Base-by-base conservation (phyloP, 345 rosid species). In the Adansonia digitata region DNA sequence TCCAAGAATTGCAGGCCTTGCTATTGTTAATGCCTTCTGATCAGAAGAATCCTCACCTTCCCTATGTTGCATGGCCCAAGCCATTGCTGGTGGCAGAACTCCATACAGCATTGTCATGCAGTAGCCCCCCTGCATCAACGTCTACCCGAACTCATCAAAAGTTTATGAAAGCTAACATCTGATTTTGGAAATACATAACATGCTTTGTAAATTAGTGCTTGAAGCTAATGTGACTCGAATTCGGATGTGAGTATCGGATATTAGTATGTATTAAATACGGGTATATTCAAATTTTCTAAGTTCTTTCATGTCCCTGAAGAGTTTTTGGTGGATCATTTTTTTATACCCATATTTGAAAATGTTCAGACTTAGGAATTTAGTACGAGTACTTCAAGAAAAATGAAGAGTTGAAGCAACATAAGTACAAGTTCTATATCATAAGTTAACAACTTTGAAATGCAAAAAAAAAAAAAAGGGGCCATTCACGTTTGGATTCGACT, bases 81-180 rank as follows among this genome's bases (percentile, higher is more conserved):
- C 90, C 94, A 90, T 90, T 13, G 86, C 88, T 7, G 92, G 89
- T n/a, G 90, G 91, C 14, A 90, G 90, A 75, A 90, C 80, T 72
- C 90, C 94, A 73, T 85, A 86, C 56, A 88, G 81, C 85, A 86
- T 68, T 1, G 88, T 86, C 94, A 90, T 88, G 43, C 94, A 84
- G 74, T 90, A 88, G 17, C 94, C 92, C 27, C 91, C 94, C 94
- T 86, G 78, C 71, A 53, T 34, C 72, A 55, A 9, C n/a, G 26
- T 73, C 35, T 77, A 7, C 29, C 60, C 29, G 20, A 31, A 62
- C 45, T 7, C 14, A 11, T 57, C 63, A 27, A 57, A 24, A 7
- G n/a, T n/a, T 56, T n/a, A 39, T 39, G 69, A 64, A n/a, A 64
- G 31, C 69, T 10, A 22, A 65, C 17, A 5, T 39, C 14, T 40